phyloP scores from a whole-genome alignment of 2,329 filamentous ascomycete genomes.

The Drechslerella dactyloides region DNA sequence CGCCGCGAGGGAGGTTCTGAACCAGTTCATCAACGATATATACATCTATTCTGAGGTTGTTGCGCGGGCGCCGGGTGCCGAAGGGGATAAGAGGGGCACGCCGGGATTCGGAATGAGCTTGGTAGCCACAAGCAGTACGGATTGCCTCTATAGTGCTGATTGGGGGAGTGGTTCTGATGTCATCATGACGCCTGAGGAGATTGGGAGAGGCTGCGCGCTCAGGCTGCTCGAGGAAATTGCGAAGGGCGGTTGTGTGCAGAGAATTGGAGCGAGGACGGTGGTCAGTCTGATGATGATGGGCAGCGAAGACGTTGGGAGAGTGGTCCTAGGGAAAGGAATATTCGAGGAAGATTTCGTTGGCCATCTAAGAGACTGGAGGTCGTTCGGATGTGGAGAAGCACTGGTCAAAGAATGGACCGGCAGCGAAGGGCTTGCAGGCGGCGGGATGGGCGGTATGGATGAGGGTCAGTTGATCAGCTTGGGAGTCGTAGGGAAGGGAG shows the following conservation, averaged over 20 bases:
- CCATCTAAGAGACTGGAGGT: slow-evolving; percentile 80
- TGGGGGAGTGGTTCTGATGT: slow-evolving; percentile 72
- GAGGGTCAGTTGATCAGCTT: slow-evolving; percentile 74
- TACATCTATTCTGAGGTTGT: slow-evolving; percentile 78
- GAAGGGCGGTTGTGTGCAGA: slow-evolving; percentile 80
- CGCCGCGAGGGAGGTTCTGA: slow-evolving; percentile 82
- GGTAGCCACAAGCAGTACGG: slow-evolving; percentile 86
- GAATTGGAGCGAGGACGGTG: slow-evolving; percentile 74
- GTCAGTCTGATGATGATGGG: slow-evolving; percentile 97
- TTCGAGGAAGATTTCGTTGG: slow-evolving; percentile 80
- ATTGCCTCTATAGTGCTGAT: slow-evolving; percentile 86
- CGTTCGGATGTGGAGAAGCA: slow-evolving; percentile 79
- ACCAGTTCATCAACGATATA: slow-evolving; percentile 83
- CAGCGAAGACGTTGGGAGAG: slow-evolving; percentile 87
- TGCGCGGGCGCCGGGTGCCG: slow-evolving; percentile 36
- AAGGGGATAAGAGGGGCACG: slow-evolving; percentile 67
- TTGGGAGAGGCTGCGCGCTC: slow-evolving; percentile 85
- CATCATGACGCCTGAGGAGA: slow-evolving; percentile 83
- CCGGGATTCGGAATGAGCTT: slow-evolving; percentile 90
- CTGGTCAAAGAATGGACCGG: slow-evolving; percentile 68
- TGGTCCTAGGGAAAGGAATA: slow-evolving; percentile 81
- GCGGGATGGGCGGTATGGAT: slow-evolving; percentile 70
- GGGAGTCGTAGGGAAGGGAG: slow-evolving; percentile 88
- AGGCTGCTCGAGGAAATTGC: slow-evolving; percentile 84
- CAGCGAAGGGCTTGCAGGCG: slow-evolving; percentile 64